Evolutionary conservation across 2,329 filamentous ascomycete genomes (phyloP), one percentile per base, ranked within the genome.

Genomic region (Amphichorda felina): DNA sequence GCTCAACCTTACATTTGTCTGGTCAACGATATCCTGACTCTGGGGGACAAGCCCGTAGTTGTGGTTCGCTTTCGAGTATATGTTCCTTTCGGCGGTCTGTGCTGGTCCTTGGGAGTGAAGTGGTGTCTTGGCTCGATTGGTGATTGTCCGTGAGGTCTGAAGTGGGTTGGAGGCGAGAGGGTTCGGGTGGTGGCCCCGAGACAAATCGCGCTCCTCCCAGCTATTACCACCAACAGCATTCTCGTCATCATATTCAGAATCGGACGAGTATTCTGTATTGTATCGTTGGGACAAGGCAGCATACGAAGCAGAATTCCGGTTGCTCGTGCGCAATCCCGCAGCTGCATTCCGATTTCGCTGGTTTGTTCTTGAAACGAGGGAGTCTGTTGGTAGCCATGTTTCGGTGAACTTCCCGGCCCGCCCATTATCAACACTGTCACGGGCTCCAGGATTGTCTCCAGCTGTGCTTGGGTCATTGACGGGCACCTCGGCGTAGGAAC

Each of bases 301-400:
- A 50, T 75, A 75, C 22, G 59, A 26, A 8, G n/a, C 28, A 8
- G n/a, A 46, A 38, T 54, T 54, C 32, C 43, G 46, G 38, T 55
- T 54, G 34, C 43, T 51, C 25, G 45, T 47, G 34, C 49, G 51
- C 35, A 54, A 53, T 45, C 45, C 17, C 50, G 46, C 14, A 47
- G 59, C 57, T 38, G 63, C 46, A 31, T 58, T 57, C 29, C 61
- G 60, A 43, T 65, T 63, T n/a, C 66, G 63, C 45, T 72, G 60
- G 41, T 72, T 66, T 3, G 70, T 74, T 44, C 68, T 64, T 34
- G 59, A 63, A 47, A 71, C 61, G 29, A 72, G 61, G 2, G 68
- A 70, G 27, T 74, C 68, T 1, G 67, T 64, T 3, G 70, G 57
- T 41, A 63, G 63, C 70, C 70, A 75, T 0, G 67, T 60, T 46